These are phyloP conservation scores for Saccharomyces kudriavzevii DNA, from an alignment of 805 yeast genomes.

Conservation along the genomic window DNA sequence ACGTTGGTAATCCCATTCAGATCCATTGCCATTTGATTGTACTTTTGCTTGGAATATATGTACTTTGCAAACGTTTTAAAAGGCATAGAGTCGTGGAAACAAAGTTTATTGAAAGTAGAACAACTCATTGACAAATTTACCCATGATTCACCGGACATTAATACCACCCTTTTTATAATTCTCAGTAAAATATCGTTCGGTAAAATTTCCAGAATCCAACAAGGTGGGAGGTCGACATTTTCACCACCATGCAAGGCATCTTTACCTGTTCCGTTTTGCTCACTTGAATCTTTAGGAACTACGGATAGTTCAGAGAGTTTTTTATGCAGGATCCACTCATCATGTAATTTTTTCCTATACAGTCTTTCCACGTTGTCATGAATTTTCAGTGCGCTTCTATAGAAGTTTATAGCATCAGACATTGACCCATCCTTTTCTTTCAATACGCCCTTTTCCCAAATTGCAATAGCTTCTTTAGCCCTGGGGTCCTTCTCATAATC, in stretches of 20 bases:
- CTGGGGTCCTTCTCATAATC: neutral
- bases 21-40: conserved; percentile 37
- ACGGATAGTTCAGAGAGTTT: conserved; percentile 10
- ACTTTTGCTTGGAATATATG: conserved; percentile 47
- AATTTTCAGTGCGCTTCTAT: conserved; percentile 58
- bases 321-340: conserved; percentile 32
- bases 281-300: conserved; percentile 3
- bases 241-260: conserved; percentile 18
- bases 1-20: conserved; percentile 32
- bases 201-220: conserved; percentile 36
- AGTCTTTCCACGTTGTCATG: conserved; percentile 54
- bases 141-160: conserved; percentile 54
- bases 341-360: conserved; percentile 51
- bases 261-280: conserved; percentile 6
- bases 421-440: conserved; percentile 67
- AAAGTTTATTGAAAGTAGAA: conserved; percentile 45
- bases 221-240: conserved; percentile 30
- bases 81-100: conserved; percentile 42
- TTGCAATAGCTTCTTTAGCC: conserved; percentile 41
- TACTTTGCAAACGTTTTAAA: conserved; percentile 45
- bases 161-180: conserved; percentile 42
- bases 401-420: conserved; percentile 72
- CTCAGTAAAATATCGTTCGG: conserved; percentile 53
- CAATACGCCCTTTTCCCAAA: conserved; percentile 62
- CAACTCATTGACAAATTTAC: conserved; percentile 54